Evolutionary conservation across 1,284 basidiomycete species (phyloP), one percentile per base, ranked within the genome.

Genomic region (Pascua guehoae): DNA sequence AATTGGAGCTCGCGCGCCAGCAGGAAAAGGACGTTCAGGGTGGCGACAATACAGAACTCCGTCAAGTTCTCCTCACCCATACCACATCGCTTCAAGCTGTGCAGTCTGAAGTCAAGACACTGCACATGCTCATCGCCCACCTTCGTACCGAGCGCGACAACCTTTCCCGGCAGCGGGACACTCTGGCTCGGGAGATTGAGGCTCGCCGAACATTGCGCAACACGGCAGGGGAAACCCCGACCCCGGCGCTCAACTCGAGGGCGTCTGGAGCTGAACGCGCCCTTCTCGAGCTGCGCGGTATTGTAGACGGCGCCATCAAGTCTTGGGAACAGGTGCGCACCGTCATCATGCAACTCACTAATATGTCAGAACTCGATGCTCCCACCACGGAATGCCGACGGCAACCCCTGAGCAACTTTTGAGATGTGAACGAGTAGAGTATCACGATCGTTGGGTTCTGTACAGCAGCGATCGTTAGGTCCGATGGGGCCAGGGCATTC

Each of bases 201-300:
- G 62, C 60, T 8, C 52, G 68, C 18, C 63, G 59, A 47, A 36
- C 55, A 2, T 57, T 66, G 2, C 51, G 55, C 8, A 57, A 60
- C 4, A 52, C 57, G 2, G 54, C 51, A 10, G 50, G 47, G 1
- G 60, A 60, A 8, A n/a, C 43, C 1, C 45, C 58, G 0, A 18
- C 42, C 3, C 12, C 42, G 17, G 18, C 46, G 0, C 18, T 43
- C 12, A 47, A 40, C 24, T 12, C 43, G 17, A 47, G 53, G 36
- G 57, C 62, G 5, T 58, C 60, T 5, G 65, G 65, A 3, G 66
- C 68, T 5, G 71, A 72, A 45, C 66, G 67, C 17, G 68, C 69
- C 4, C 60, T 75, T 47, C 51, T 72, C 48, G 72, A 75, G 42
- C 62, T 75, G 3, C 63, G 72, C 32, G 65, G 68, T n/a, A 65